A percentile compares a stretch with the other conserved stretches of the same genome.
phyloP scores from a whole-genome alignment of 1,139 yeast species.

The Blastobotrys capitulatus region DNA sequence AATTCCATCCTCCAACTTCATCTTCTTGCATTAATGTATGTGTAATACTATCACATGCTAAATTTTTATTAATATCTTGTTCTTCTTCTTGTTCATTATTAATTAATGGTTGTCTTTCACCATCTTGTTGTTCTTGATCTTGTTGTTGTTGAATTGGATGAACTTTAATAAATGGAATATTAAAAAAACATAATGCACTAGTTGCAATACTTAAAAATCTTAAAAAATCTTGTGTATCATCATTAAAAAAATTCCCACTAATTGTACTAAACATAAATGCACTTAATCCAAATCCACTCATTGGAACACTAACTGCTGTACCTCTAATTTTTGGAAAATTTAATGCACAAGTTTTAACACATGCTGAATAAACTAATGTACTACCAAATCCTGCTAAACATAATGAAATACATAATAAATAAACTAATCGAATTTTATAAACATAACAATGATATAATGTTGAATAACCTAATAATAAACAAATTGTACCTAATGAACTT shows the following conservation, averaged over 20 bases:
- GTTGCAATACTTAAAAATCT: conserved; percentile 27
- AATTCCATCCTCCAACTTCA: conserved; percentile 15
- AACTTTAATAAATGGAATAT: conserved; percentile 28
- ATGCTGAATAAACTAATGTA: conserved; percentile 31
- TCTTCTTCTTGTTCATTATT: conserved; percentile 1
- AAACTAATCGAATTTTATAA: conserved; percentile 19
- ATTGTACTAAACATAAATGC: conserved; percentile 33
- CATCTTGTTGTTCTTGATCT: conserved; percentile 9
- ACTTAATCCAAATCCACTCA: conserved; percentile 35
- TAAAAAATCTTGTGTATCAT: conserved; percentile 31
- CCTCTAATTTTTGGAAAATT: conserved; percentile 33
- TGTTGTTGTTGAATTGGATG: conserved; percentile 10
- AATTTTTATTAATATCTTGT: not conserved
- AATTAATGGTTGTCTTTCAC: conserved; percentile 3
- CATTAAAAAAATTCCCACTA: conserved; percentile 29
- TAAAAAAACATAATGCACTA: conserved; percentile 24
- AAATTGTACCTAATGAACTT: conserved; percentile 30
- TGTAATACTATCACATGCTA: not conserved
- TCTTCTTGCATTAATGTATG: conserved; percentile 1
- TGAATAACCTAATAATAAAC: conserved; percentile 26
- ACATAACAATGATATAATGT: conserved; percentile 25
- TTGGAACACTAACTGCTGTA: conserved; percentile 34
- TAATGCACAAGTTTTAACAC: conserved; percentile 33
- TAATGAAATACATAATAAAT: conserved; percentile 25
- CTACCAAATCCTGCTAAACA: conserved; percentile 31